Evolutionary conservation across 805 yeast genomes (phyloP), one percentile per base, ranked within the genome.

Genomic region (Candida dendrica): DNA sequence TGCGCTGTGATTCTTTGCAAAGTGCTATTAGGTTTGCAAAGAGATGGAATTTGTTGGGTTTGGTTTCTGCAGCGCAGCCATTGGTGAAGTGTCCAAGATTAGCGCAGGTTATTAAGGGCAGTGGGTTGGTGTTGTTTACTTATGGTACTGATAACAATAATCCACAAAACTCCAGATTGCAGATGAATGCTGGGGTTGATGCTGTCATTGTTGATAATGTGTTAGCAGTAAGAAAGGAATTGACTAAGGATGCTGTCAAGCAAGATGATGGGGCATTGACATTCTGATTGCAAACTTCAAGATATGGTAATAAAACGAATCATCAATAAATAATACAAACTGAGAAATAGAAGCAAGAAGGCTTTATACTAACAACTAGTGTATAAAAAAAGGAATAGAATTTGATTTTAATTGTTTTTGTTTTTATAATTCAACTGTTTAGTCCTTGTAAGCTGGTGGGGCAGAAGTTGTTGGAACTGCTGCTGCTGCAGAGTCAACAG

Each of bases 191-290:
- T 3, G 98, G 98, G 8, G 96, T 91, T 11, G 98, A 91, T 69
- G 98, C 98, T 0, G 97, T 91, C n/a, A 91, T 91, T 64, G 97
- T 87, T 3, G 98, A 91, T 63, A 81, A 87, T 42, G 98, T 91
- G 2, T 69, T 90, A 55, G 96, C 96, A 0, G 95, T 90, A n/a
- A 72, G 95, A 57, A 83, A 83, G 52, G 96, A 86, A 7, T 69
- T 90, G 47, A 75, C 77, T 8, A 64, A 58, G 38, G 60, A 53
- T 13, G 52, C 55, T 15, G 24, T 22, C 8, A 38, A 30, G 15
- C 29, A 34, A n/a, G 20, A 18, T 10, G 36, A 30, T 15, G 16
- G 24, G 3, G 34, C n/a, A 8, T 37, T 37, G 17, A 3, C 39
- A 16, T n/a, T 35, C 24, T 35, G n/a, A 24, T n/a, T n/a, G n/a